Evolutionary conservation across 1,284 basidiomycete species (phyloP).

Genomic region (Rhodotorula mucilaginosa): DNA sequence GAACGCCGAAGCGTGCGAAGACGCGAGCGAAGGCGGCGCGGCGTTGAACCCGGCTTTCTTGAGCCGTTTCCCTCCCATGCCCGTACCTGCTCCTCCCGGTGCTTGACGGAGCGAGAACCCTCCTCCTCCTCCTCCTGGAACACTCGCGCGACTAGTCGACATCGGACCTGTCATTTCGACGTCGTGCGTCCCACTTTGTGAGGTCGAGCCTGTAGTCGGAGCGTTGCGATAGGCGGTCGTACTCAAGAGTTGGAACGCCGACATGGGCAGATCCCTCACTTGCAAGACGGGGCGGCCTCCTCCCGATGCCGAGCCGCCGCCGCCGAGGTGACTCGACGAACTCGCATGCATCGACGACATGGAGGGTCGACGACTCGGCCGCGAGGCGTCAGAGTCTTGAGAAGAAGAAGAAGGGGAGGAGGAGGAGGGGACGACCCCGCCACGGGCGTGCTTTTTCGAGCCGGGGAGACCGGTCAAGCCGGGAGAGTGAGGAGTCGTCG

Average conservation of each 20-base stretch:
- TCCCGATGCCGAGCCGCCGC: not conserved
- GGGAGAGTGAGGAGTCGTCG: not conserved
- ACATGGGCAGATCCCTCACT: slow-evolving; percentile 61
- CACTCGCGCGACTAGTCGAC: not conserved
- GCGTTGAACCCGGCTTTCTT: not conserved
- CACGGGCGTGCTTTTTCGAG: slow-evolving; percentile 34
- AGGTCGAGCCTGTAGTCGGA: too few species aligned
- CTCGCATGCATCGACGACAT: not conserved
- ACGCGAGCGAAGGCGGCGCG: not conserved
- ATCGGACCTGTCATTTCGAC: slow-evolving; percentile 1
- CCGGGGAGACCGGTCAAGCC: not conserved
- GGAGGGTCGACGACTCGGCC: not conserved
- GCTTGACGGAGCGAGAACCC: not conserved
- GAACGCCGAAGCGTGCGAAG: slow-evolving; percentile 1
- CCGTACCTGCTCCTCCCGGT: not conserved
- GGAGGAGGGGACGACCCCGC: not conserved
- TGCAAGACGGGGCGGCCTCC: slow-evolving; percentile 52
- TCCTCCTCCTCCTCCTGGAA: not conserved
- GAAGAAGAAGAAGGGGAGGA: not conserved
- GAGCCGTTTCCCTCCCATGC: not conserved
- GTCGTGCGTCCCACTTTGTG: not conserved
- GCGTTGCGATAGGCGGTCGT: slow-evolving; percentile 50
- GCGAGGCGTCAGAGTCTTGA: not conserved
- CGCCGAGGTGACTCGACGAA: not conserved
- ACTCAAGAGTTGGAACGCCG: slow-evolving; percentile 63